Evolutionary conservation across 2,329 filamentous ascomycete genomes (phyloP), one percentile per base, ranked within the genome.

Genomic region (Colletotrichum destructivum): DNA sequence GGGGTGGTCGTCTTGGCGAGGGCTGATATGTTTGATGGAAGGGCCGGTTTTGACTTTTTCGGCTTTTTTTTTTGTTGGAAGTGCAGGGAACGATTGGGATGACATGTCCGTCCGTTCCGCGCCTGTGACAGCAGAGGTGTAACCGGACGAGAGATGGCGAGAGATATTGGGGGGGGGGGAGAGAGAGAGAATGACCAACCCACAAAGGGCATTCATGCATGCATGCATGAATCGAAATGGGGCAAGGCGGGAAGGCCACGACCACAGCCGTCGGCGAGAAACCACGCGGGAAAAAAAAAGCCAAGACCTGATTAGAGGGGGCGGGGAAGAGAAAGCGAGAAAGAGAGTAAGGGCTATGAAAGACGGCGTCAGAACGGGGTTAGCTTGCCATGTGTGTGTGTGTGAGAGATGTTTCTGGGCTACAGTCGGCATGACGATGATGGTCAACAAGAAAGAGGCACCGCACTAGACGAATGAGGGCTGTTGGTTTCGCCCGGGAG

Each of bases 401-500:
- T 26, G 23, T 23, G n/a, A n/a, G 31, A 12, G 31, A 40, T 40
- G 46, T 4, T 44, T 9, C 47, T 26, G 9, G 23, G 15, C 6
- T 23, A 26, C 8, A 11, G 4, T 26, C 16, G 13, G 49, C 4
- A 62, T 62, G 59, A 62, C 59, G 59, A 51, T 21, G 26, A 13
- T 12, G 21, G 18, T 9, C 26, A 26, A 26, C 42, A 15, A 35
- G 6, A 61, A 16, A 47, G 3, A 26, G 46, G 44, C 26, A 26
- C 3, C 26, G 26, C 26, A 26, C 26, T 38, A 35, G 57, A 21
- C 57, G 42, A 49, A 21, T 31, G 38, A 35, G 18, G 44, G 26
- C 38, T 61, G 44, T 21, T 46, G 46, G 69, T 69, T 69, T 71
- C 69, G 69, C 69, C 65, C 59, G 69, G 63, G 69, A 69, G 65